Percentiles rank a stretch among this genome's conserved stretches.
These are phyloP conservation scores for Galerina sulciceps DNA, from an alignment of 768 basidiomycete genomes.

Conservation along the genomic window DNA sequence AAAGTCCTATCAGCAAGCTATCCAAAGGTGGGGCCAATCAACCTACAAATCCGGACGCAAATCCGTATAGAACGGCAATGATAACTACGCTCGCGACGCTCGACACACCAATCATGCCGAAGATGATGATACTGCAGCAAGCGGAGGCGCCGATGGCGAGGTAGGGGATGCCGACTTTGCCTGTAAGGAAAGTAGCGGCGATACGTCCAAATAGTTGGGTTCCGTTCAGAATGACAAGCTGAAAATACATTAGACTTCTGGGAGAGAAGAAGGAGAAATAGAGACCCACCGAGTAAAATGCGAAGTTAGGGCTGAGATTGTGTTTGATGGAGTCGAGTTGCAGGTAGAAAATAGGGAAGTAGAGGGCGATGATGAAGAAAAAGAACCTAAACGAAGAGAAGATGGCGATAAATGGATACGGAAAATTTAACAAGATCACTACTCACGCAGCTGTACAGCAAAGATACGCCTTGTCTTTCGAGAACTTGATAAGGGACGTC, in stretches of 20 bases:
- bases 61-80: conserved; percentile 8
- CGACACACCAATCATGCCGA: conserved; percentile 10
- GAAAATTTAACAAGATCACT: neutral
- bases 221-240: conserved; percentile 12
- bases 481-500: conserved; percentile 8
- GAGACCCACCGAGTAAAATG: conserved; percentile 10
- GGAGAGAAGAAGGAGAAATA: neutral
- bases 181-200: neutral
- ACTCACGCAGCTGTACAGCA: conserved; percentile 9
- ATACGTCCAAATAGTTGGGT: conserved; percentile 6
- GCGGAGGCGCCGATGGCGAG: conserved; percentile 3
- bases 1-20: neutral
- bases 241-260: too few species aligned
- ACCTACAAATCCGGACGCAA: conserved; percentile 13
- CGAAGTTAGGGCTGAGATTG: neutral
- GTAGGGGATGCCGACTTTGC: neutral
- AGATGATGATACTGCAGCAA: conserved; percentile 8
- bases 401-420: neutral
- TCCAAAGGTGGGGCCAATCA: neutral
- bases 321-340: conserved; percentile 10
- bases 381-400: conserved; percentile 1
- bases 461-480: conserved; percentile 13
- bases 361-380: conserved; percentile 10
- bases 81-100: conserved; percentile 10
- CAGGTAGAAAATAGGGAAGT: conserved; percentile 13